These are phyloP conservation scores for Fusarium continuum DNA, from an alignment of 2,329 filamentous ascomycete genomes.

Conservation along the genomic window DNA sequence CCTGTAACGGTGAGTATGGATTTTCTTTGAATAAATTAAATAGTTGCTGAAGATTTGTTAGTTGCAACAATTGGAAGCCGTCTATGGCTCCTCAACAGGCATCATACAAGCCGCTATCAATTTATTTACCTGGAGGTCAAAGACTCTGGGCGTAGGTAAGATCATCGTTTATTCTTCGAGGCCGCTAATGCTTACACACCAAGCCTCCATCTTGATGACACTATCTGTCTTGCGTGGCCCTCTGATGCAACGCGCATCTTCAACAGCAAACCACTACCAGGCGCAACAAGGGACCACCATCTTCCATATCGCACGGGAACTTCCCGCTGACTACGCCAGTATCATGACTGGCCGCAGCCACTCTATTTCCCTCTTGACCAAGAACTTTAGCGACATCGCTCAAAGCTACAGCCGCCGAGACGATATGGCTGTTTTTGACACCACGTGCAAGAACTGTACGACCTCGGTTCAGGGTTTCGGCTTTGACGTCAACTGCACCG, in stretches of 20 bases:
- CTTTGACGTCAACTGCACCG: conserved; percentile 31
- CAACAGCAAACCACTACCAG: conserved; percentile 23
- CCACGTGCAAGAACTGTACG: conserved; percentile 29
- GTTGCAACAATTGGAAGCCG: conserved; percentile 30
- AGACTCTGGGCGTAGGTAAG: conserved; percentile 30
- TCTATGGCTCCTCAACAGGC: conserved; percentile 34
- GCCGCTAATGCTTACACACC: neutral
- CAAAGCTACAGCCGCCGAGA: conserved; percentile 29
- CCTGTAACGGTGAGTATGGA: conserved; percentile 24
- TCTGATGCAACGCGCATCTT: conserved; percentile 31
- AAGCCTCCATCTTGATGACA: conserved; percentile 34
- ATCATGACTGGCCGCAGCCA: conserved; percentile 31
- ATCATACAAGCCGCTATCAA: conserved; percentile 26
- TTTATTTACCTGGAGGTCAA: conserved; percentile 26
- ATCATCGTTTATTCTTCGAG: accelerated
- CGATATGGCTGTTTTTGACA: conserved; percentile 22
- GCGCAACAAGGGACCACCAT: conserved; percentile 1
- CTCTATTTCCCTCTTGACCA: conserved; percentile 21
- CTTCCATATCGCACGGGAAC: conserved; percentile 34
- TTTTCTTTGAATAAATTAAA: accelerated
- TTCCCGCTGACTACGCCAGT: conserved; percentile 25
- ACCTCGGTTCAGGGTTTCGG: conserved; percentile 23
- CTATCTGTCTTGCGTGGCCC: conserved; percentile 32
- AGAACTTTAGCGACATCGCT: conserved; percentile 34
- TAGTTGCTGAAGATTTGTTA: neutral